These are phyloP conservation scores for Leucogyrophana mollusca DNA, from an alignment of 768 basidiomycete species.

Conservation along the genomic window DNA sequence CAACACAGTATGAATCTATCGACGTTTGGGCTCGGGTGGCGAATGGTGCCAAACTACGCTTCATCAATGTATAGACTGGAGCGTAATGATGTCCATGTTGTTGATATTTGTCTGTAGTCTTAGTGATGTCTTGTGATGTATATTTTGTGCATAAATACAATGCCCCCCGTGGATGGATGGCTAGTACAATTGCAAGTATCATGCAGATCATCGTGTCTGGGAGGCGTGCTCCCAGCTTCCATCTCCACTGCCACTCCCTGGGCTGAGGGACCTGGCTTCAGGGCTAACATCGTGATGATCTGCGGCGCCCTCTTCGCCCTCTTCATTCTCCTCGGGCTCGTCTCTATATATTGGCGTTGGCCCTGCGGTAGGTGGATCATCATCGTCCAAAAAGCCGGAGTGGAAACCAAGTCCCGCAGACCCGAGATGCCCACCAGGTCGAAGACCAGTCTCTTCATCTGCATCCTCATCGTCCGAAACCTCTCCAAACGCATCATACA, in stretches of 20 bases:
- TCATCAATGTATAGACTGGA: conserved; percentile 44
- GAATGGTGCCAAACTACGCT: conserved; percentile 77
- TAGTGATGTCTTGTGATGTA: no score
- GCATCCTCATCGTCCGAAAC: conserved; percentile 75
- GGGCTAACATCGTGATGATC: conserved; percentile 1
- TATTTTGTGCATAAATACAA: no score
- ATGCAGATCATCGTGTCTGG: conserved; percentile 25
- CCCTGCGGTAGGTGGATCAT: conserved; percentile 44
- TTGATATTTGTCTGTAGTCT: no score
- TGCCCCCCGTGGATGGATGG: no score
- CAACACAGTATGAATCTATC: conserved; percentile 78
- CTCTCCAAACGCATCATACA: conserved; percentile 97
- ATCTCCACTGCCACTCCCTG: conserved; percentile 52
- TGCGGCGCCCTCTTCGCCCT: background rate
- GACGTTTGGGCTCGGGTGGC: conserved; percentile 82
- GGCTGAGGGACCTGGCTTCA: conserved; percentile 26
- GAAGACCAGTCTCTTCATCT: conserved; percentile 70
- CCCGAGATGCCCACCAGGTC: conserved; percentile 32
- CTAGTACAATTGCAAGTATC: no score
- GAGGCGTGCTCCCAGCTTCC: conserved; percentile 78
- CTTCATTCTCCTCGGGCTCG: conserved; percentile 40
- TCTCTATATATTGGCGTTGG: conserved; percentile 46
- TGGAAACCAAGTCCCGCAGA: conserved; percentile 58
- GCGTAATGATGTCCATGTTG: no score
- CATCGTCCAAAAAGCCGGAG: conserved; percentile 82